Evolutionary conservation across 805 yeast genomes (phyloP).

Genomic region (Saccharomycopsis babjevae): DNA sequence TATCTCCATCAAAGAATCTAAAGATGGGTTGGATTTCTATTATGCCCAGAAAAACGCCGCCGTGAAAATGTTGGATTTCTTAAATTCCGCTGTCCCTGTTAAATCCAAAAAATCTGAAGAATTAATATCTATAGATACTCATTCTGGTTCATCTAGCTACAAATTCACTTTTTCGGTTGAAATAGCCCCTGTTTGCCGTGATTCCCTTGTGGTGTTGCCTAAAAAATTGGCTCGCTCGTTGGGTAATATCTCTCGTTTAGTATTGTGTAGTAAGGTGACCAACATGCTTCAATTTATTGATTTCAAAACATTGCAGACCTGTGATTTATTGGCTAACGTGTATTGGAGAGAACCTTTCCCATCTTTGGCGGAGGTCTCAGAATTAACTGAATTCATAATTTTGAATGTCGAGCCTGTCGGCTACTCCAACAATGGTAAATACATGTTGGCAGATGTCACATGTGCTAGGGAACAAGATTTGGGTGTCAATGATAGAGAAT

Average conservation of each 20-base stretch:
- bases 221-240: constrained; percentile 71
- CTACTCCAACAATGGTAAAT: constrained; percentile 54
- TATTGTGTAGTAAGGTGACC: constrained; percentile 74
- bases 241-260: constrained; percentile 76
- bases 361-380: constrained; percentile 64
- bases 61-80: constrained; percentile 84
- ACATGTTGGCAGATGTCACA: constrained; percentile 81
- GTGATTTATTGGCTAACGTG: constrained; percentile 58
- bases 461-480: constrained; percentile 83
- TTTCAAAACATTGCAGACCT: constrained; percentile 66
- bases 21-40: constrained; percentile 92
- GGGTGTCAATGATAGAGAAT: constrained; percentile 77
- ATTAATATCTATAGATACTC: constrained; percentile 84
- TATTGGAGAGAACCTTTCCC: constrained; percentile 81
- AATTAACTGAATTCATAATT: constrained; percentile 77
- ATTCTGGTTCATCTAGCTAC: constrained; percentile 77
- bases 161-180: constrained; percentile 91
- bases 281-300: constrained; percentile 82
- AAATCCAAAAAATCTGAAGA: constrained; percentile 80
- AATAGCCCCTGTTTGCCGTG: constrained; percentile 93
- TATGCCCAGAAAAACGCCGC: constrained; percentile 88
- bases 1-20: constrained; percentile 82
- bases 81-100: constrained; percentile 75
- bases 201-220: constrained; percentile 88
- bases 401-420: constrained; percentile 93